Base-by-base conservation (phyloP, 148 eudicot genomes). In the Pharnaceum exiguum region DNA sequence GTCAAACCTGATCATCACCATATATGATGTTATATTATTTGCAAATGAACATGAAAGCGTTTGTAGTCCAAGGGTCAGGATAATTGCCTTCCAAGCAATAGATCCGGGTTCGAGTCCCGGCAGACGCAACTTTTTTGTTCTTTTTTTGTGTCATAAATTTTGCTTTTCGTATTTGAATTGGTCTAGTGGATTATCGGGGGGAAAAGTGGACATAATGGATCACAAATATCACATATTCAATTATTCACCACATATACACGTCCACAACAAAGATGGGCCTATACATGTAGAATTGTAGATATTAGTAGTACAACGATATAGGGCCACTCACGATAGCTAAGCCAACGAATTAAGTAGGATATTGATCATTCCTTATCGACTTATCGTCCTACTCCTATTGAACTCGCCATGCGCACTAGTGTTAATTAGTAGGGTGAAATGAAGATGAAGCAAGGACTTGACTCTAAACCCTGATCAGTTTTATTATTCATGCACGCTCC, bases 1-100 rank as follows among this genome's bases (percentile, higher is more conserved):
- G 48, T 94, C 99, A 42, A 57, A 94, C 96, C 97, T 91, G 30
- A 4, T 19, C 0, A n/a, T 40, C 42, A 38, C n/a, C n/a, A n/a
- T n/a, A n/a, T n/a, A n/a, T n/a, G n/a, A n/a, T n/a, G n/a, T n/a
- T n/a, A n/a, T n/a, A n/a, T n/a, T n/a, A n/a, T n/a, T n/a, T n/a
- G n/a, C n/a, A n/a, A n/a, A n/a, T n/a, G n/a, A n/a, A n/a, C n/a
- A n/a, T n/a, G 15, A 27, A 43, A 12, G 68, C 71, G 71, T 68
- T 29, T 59, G 71, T 68, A 68, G 71, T 68, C 71, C 71, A 68
- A 68, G 65, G 71, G 71, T 68, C 60, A 68, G 71, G 71, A 68
- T 68, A 68, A 68, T 68, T 67, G 71, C 65, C 71, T 67, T 67
- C 65, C 71, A 67, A 67, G 71, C 66, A 68, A 68, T 60, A 68